Percentiles rank a stretch among this genome's conserved stretches.
These are phyloP conservation scores for Bruguiera gymnorhiza DNA, from an alignment of 345 rosid genomes.

Conservation along the genomic window DNA sequence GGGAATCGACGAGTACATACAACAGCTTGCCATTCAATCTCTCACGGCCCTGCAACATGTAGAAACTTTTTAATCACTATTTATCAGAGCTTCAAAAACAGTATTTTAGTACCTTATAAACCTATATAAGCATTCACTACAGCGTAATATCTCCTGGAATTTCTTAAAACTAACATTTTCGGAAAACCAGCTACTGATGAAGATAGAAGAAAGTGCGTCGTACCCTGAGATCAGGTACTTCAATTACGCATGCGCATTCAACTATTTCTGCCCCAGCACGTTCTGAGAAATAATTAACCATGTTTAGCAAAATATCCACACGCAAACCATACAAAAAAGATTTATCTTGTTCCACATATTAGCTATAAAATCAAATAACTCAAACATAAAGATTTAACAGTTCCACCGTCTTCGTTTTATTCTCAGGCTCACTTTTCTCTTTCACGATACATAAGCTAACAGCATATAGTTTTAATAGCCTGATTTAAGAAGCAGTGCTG, in stretches of 20 bases:
- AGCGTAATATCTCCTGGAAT: no score
- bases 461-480: no score
- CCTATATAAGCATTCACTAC: no score
- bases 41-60: constrained; percentile 53
- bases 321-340: not conserved
- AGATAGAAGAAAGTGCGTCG: not conserved
- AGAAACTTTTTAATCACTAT: not conserved
- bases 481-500: no score
- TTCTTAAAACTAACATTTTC: no score
- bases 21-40: constrained; percentile 23
- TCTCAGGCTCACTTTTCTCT: no score
- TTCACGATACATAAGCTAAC: no score
- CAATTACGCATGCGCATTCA: constrained; percentile 53
- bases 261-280: constrained; percentile 77
- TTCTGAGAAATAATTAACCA: constrained; percentile 35
- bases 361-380: not conserved
- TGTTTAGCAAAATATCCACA: not conserved
- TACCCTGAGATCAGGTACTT: constrained; percentile 79
- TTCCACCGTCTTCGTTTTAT: no score
- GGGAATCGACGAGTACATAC: constrained; percentile 20
- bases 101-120: no score
- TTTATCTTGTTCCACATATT: not conserved
- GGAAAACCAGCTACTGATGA: not conserved
- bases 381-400: no score
- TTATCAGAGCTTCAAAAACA: not conserved